Conservation (phyloP, 192 early-diverging fungal genomes). For the Podila minutissima region DNA sequence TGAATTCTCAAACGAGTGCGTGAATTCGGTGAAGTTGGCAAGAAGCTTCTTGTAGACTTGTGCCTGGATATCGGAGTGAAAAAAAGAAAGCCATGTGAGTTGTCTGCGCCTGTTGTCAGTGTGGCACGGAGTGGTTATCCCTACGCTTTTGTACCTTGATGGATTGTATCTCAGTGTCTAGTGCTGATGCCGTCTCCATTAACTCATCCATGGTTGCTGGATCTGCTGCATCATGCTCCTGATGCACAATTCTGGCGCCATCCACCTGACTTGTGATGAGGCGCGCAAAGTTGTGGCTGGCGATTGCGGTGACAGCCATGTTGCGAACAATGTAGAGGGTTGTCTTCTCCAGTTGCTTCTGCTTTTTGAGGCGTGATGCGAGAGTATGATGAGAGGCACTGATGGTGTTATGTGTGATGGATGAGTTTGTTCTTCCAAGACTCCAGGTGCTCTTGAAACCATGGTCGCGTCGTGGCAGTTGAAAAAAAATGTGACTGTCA, state of each 20-base stretch:
- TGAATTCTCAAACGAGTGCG: slow-evolving; percentile 36
- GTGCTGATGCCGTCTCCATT: neutral
- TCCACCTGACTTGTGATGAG: slow-evolving; percentile 14
- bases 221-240: neutral
- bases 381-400: neutral
- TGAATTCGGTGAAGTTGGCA: slow-evolving; percentile 41
- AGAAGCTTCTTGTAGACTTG: slow-evolving; percentile 51
- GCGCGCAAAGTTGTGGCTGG: slow-evolving; percentile 27
- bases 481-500: too few species aligned
- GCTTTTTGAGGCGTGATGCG: neutral
- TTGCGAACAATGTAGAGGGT: neutral
- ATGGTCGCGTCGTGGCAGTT: too few species aligned
- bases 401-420: neutral
- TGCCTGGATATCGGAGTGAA: slow-evolving; percentile 8
- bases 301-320: slow-evolving; percentile 28
- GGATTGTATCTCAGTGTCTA: slow-evolving; percentile 34
- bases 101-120: neutral
- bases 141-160: slow-evolving; percentile 11
- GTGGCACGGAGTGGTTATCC: too few species aligned
- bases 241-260: neutral
- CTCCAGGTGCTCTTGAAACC: too few species aligned
- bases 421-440: too few species aligned
- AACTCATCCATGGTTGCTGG: slow-evolving; percentile 25
- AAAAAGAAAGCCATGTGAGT: neutral
- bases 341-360: neutral